phyloP scores from a whole-genome alignment of 2,329 filamentous ascomycete genomes.

The Botrytis tulipae region DNA sequence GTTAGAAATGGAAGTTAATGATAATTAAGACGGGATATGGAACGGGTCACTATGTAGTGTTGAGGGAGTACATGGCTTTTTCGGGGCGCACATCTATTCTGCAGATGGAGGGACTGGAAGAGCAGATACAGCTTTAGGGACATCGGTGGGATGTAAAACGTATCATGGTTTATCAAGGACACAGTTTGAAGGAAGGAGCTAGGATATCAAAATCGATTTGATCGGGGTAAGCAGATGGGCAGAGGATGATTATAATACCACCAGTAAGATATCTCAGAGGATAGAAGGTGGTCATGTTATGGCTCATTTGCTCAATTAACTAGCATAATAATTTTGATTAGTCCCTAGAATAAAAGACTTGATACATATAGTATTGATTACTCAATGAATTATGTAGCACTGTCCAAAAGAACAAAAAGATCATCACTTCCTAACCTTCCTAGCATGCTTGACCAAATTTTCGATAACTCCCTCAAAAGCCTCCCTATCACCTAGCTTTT shows the following conservation, averaged over 20 bases:
- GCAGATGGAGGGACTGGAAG: no score
- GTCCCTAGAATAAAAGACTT: not conserved
- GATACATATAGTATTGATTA: not conserved
- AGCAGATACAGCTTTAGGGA: no score
- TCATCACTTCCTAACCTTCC: conserved; percentile 72
- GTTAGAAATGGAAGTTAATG: no score
- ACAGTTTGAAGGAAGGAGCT: not conserved
- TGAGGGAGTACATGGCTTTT: no score
- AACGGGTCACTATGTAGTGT: no score
- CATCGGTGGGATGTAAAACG: not conserved
- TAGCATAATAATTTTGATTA: not conserved
- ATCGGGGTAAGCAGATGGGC: not conserved
- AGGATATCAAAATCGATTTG: not conserved
- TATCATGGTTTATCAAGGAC: not conserved
- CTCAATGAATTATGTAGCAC: not conserved
- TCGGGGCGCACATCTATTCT: no score
- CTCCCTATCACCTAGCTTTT: conserved; percentile 85
- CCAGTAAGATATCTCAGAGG: not conserved
- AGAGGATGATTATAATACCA: not conserved
- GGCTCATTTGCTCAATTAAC: not conserved
- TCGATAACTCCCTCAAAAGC: conserved; percentile 96
- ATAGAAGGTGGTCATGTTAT: not conserved
- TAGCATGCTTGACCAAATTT: conserved; percentile 87
- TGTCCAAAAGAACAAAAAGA: not conserved
- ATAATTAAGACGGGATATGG: no score